These are phyloP conservation scores for Crucibulum laeve DNA, from an alignment of 768 basidiomycete genomes.

Conservation along the genomic window DNA sequence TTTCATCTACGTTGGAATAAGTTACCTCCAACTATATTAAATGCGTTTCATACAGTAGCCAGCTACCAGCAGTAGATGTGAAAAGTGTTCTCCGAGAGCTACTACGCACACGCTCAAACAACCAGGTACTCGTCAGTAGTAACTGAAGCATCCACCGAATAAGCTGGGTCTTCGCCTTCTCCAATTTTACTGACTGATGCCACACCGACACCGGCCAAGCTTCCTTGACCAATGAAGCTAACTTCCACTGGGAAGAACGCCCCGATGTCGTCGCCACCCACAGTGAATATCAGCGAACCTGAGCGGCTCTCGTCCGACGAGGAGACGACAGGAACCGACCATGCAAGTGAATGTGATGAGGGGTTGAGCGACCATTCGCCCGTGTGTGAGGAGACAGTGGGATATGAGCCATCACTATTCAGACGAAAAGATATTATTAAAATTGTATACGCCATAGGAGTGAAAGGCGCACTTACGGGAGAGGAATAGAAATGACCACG, in stretches of 20 bases:
- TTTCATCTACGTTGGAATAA: not conserved
- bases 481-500: conserved; percentile 85
- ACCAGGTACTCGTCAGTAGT: conserved; percentile 55
- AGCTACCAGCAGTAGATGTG: not conserved
- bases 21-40: no score
- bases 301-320: conserved; percentile 55
- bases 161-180: conserved; percentile 33
- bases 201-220: conserved; percentile 73
- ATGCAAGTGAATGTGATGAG: conserved; percentile 76
- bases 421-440: not conserved
- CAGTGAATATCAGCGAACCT: conserved; percentile 89
- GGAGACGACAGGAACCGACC: conserved; percentile 73
- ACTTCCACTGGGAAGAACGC: conserved; percentile 93
- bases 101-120: conserved; percentile 38
- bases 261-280: conserved; percentile 76
- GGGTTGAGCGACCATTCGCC: conserved; percentile 84
- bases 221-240: conserved; percentile 75
- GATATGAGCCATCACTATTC: conserved; percentile 73
- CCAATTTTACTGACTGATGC: conserved; percentile 50
- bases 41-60: not conserved
- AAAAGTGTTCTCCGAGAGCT: no score
- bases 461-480: conserved; percentile 61
- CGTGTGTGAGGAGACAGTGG: conserved; percentile 70
- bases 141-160: conserved; percentile 53
- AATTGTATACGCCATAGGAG: not conserved